Conservation (phyloP, 768 basidiomycete genomes). For the Ramaria rubella region DNA sequence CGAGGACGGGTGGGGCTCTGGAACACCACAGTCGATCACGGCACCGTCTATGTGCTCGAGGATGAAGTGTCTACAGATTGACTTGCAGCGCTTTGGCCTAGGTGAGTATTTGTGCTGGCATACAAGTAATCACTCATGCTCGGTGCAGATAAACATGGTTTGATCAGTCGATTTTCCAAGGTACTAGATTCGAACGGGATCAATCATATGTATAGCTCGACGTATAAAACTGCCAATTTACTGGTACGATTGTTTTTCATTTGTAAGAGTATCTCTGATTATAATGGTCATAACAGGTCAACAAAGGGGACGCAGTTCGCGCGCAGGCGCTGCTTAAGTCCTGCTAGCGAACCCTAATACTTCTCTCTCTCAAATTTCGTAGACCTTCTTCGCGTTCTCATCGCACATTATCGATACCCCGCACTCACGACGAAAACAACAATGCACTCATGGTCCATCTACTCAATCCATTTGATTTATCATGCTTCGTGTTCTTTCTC, state of each 20-base stretch:
- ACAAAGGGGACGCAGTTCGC: conserved; percentile 49
- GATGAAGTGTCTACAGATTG: conserved; percentile 70
- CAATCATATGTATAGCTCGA: conserved; percentile 80
- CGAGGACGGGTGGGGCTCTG: conserved; percentile 33
- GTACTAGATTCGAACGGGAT: conserved; percentile 67
- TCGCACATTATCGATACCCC: not conserved
- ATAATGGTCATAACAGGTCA: conserved; percentile 34
- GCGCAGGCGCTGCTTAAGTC: conserved; percentile 45
- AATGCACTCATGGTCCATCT: not conserved
- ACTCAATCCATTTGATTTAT: no score
- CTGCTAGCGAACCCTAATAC: not conserved
- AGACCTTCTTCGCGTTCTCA: not conserved
- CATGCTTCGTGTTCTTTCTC: no score
- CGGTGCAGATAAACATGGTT: conserved; percentile 61
- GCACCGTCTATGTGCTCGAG: not conserved
- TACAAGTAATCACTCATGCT: not conserved
- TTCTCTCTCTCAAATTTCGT: not conserved
- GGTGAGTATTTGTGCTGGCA: conserved; percentile 34
- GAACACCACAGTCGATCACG: conserved; percentile 1
- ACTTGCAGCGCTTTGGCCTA: conserved; percentile 63
- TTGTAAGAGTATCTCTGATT: not conserved
- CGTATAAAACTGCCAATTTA: conserved; percentile 77
- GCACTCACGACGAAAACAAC: not conserved
- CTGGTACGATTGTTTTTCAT: conserved; percentile 39
- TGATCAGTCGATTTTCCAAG: conserved; percentile 70